Base-by-base conservation (phyloP, 2,329 filamentous ascomycete species). In the Tolypocladium inflatum region DNA sequence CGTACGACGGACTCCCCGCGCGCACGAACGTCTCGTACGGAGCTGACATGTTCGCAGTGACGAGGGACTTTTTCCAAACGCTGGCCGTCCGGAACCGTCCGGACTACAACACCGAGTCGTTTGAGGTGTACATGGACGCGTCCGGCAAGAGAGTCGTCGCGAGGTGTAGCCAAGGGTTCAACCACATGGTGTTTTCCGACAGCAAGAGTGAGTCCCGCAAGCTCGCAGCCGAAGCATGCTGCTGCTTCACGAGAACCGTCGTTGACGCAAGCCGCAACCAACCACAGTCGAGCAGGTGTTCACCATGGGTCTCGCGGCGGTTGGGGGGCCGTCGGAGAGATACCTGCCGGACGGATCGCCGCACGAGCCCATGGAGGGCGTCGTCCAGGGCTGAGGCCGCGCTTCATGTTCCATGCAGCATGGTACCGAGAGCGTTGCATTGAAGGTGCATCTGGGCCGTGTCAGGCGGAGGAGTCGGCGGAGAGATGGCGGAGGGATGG, bases 71-170 rank as follows among this genome's bases (percentile, higher is more conserved):
- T 35, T 55, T 55, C 54, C 54, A 55, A 35, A 55, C 41, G 26
- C 54, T 55, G 54, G 54, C 54, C 23, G 23, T 6, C 4, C 11
- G 42, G 23, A 45, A 45, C 30, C 33, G 43, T 10, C 43, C 55
- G 10, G 55, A 56, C 15, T 56, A 52, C 37, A 51, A 39, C 35
- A n/a, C 55, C 8, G 2, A 35, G 55, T 56, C 55, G 23, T 56
- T 33, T 13, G 55, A 56, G 30, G 55, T 56, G 0, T 51, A 51
- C 55, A 51, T 56, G 55, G 43, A 56, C 45, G 35, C 55, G 35
- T 41, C 55, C 13, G 55, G 55, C 55, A 56, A 42, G 55, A 38
- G 55, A 30, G 37, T 51, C 21, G 55, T 56, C 45, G n/a, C 30
- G 17, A 8, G 21, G 35, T 56, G 55, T 9, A 38, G 13, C 33